Conservation (phyloP, 2,329 filamentous ascomycete species). For the Talaromyces marneffei region DNA sequence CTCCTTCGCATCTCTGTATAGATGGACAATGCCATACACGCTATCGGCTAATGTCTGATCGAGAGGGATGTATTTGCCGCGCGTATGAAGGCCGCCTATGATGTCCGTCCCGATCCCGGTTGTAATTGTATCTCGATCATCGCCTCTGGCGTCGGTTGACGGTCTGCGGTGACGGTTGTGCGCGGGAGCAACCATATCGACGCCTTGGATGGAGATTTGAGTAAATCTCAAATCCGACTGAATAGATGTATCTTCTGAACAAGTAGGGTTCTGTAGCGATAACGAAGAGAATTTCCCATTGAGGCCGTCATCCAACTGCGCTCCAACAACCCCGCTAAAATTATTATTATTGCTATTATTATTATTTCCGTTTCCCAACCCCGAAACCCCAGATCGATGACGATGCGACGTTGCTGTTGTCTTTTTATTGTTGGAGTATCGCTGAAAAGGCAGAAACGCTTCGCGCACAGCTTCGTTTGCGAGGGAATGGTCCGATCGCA, state of each 20-base stretch:
- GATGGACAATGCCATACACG: slow-evolving; percentile 87
- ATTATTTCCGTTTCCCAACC: slow-evolving; percentile 6
- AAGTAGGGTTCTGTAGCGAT: neutral
- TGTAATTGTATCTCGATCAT: slow-evolving; percentile 36
- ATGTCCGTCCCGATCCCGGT: slow-evolving; percentile 47
- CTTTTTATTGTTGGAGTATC: slow-evolving; percentile 14
- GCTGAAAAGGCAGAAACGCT: slow-evolving; percentile 34
- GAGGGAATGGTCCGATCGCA: slow-evolving; percentile 20
- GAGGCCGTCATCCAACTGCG: neutral
- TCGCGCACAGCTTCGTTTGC: slow-evolving; percentile 32
- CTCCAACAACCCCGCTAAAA: neutral
- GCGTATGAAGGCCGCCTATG: slow-evolving; percentile 66
- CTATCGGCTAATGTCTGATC: slow-evolving; percentile 67
- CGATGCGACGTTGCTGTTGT: neutral
- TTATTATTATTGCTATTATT: too few relatives aligned
- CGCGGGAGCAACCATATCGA: slow-evolving; percentile 58
- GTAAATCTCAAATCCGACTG: slow-evolving; percentile 72
- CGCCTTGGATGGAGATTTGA: slow-evolving; percentile 69
- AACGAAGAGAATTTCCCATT: neutral
- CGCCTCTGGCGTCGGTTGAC: slow-evolving; percentile 19
- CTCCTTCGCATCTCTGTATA: slow-evolving; percentile 82
- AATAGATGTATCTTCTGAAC: slow-evolving; percentile 8
- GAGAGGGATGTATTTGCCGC: slow-evolving; percentile 69
- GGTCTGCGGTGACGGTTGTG: slow-evolving; percentile 18
- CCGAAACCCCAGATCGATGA: slow-evolving; percentile 8